Percentiles rank a stretch among this genome's conserved stretches.
Evolutionary conservation across 106 monocot genomes (phyloP).

Genomic region (Apostasia shenzhenica): DNA sequence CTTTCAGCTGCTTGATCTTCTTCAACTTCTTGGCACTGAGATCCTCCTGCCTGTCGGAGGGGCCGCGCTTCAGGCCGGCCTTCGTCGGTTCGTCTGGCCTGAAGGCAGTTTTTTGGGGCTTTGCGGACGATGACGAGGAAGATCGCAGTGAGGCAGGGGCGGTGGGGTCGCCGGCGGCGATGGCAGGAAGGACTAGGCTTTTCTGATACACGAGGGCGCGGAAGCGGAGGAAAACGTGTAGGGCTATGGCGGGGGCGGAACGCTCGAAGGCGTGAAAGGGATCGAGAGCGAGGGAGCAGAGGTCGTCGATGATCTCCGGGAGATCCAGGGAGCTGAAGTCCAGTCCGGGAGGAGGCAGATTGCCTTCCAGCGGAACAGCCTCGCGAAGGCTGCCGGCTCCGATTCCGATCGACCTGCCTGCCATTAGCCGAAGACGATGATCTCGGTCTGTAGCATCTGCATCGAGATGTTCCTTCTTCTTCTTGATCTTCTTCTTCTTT

Average conservation of each 20-base stretch:
- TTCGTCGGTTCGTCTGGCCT: neutral
- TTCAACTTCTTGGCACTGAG: constrained; percentile 6
- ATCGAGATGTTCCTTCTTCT: constrained; percentile 5
- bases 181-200: constrained; percentile 6
- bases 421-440: neutral
- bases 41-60: constrained; percentile 18
- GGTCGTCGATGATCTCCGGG: constrained; percentile 17
- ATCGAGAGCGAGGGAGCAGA: constrained; percentile 38
- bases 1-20: constrained; percentile 9
- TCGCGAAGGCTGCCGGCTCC: neutral
- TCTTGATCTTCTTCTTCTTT: constrained; percentile 4
- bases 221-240: constrained; percentile 29
- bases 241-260: constrained; percentile 16
- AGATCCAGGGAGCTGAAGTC: constrained; percentile 21
- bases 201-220: constrained; percentile 50
- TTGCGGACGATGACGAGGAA: neutral
- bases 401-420: neutral
- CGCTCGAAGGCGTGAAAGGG: constrained; percentile 39
- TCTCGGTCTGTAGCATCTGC: neutral
- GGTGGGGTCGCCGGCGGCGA: neutral
- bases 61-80: constrained; percentile 11
- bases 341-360: constrained; percentile 4
- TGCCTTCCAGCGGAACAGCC: neutral
- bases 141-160: neutral
- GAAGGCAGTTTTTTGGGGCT: neutral